Evolutionary conservation across 1,284 basidiomycete species (phyloP), one percentile per base, ranked within the genome.

Genomic region (Wallemia mellicola): DNA sequence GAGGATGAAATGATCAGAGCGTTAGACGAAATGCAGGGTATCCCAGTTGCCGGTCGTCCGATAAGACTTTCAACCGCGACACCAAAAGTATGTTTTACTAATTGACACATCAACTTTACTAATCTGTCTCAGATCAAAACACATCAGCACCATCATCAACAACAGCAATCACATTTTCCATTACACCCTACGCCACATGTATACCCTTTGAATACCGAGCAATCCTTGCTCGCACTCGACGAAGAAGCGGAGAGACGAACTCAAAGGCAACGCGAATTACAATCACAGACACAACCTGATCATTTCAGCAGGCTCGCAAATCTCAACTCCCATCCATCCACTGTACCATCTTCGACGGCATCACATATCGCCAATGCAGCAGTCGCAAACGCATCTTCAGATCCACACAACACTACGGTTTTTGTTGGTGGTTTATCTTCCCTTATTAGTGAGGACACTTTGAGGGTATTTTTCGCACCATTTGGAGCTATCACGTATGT

Each of bases 401-500:
- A 89, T 66, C 86, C 85, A 9, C 86, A 86, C 67, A 91, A 91
- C 65, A 88, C 86, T 17, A 91, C 87, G 2, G 86, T 89, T 1
- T 91, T 91, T 64, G 86, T 91, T 26, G 86, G 87, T 30, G 87
- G 86, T 0, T 67, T 91, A 59, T 84, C 82, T 5, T 83, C 83
- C 24, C 71, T 86, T 62, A 87, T 91, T 58, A 80, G 81, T 27
- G 86, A 89, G 68, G 86, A 88, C 59, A 87, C 85, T 1, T 70
- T 91, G 64, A 75, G 82, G 67, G 85, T 82, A 1, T 87, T 89
- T 70, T 91, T 91, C 69, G 76, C 78, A 25, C 85, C 85, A 22
- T 91, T 89, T 67, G 86, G 86, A 57, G 84, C 86, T 63, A 89
- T 91, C 61, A 85, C 88, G 65, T 91, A 91, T 67, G 87, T 92